Base-by-base conservation (phyloP, 345 rosid genomes). In the Salix koriyanagi region DNA sequence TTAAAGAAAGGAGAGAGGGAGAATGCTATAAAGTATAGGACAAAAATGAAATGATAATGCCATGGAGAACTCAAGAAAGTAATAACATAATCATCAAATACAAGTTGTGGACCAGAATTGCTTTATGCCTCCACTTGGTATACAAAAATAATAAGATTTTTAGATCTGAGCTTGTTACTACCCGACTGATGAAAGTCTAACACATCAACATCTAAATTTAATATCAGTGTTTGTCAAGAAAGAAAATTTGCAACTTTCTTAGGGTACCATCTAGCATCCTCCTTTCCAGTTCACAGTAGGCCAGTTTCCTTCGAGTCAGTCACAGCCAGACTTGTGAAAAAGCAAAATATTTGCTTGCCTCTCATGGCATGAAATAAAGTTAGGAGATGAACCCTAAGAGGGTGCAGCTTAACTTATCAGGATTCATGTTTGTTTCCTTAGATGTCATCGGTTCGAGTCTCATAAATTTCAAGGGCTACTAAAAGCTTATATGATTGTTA, bases 401-500 rank as follows among this genome's bases (percentile, higher is more conserved):
- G 34, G 4, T 32, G 34, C 34, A 32, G 34, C 34, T 32, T 32
- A 32, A 32, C 34, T 4, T 4, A 4, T 4, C 34, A 32, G 34
- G 34, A 4, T 4, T 32, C 5, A 32, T 4, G 5, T 32, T 32
- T 4, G 34, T 0, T 0, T 32, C 0, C 34, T 4, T 32, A 32
- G 32, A 30, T 0, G 32, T 30, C 32, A 30, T 4, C 34, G 0
- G 5, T 4, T 32, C 5, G 5, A 32, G 34, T 32, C 34, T 32
- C 34, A 32, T 32, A 32, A 32, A 4, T 32, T 32, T 32, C 0
- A 32, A 32, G 5, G 5, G 34, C 1, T 32, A 4, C 5, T 32
- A 4, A 4, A 32, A 0, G 0, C 0, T 32, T 32, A 32, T 4
- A 32, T 4, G 0, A 0, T 32, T 0, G 34, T 32, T 32, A 32